Base-by-base conservation (phyloP, 495 filamentous ascomycete genomes). In the Articulospora tetracladia region DNA sequence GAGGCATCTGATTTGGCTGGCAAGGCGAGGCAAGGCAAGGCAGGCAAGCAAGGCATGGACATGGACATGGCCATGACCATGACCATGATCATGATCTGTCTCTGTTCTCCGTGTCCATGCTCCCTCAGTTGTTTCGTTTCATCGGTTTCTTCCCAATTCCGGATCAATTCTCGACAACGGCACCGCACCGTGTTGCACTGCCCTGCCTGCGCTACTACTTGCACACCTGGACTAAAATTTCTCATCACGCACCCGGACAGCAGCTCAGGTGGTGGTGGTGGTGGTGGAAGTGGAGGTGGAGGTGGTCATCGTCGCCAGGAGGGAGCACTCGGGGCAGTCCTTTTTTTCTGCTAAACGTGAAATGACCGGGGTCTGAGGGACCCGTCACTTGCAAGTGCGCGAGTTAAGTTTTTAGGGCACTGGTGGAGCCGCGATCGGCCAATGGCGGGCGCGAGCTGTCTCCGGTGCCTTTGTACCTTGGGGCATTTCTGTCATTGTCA, bases 1-100 rank as follows among this genome's bases (percentile, higher is more conserved):
- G 27, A 58, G 55, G 44, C 55, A 58, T 55, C 53, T 36, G 51
- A 32, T 28, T 53, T 26, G 53, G 53, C 53, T 24, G 47, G 20
- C 39, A 44, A 11, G 15, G 30, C n/a, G n/a, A n/a, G n/a, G n/a
- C n/a, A n/a, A n/a, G n/a, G n/a, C n/a, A n/a, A n/a, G n/a, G n/a
- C n/a, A n/a, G n/a, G n/a, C n/a, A n/a, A n/a, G n/a, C n/a, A n/a
- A n/a, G n/a, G n/a, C n/a, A n/a, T n/a, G n/a, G n/a, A n/a, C n/a
- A n/a, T n/a, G n/a, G n/a, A n/a, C n/a, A n/a, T n/a, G n/a, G n/a
- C n/a, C n/a, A n/a, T n/a, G n/a, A n/a, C n/a, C n/a, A n/a, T n/a
- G n/a, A n/a, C n/a, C n/a, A n/a, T n/a, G n/a, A n/a, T n/a, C n/a
- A n/a, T n/a, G n/a, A n/a, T n/a, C n/a, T n/a, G 39, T 44, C 39